Percentiles rank a stretch among this genome's conserved stretches.
These are phyloP conservation scores for Stereocaulon alpinum DNA, from an alignment of 495 filamentous ascomycete species.

Conservation along the genomic window DNA sequence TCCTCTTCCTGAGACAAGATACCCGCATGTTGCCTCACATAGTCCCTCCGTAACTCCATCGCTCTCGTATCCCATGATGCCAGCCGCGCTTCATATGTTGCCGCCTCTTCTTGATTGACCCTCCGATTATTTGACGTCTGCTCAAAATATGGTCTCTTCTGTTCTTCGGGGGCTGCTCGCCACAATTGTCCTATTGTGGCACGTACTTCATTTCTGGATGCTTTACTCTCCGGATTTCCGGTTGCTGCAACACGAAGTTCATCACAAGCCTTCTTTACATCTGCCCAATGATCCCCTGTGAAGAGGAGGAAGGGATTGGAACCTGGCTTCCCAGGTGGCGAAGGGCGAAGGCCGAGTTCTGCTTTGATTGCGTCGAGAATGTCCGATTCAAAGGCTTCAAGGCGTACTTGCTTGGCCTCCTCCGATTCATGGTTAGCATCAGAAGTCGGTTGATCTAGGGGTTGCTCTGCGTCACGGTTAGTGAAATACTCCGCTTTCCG, in stretches of 20 bases:
- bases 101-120: slow-evolving; percentile 38
- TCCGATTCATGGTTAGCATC: slow-evolving; percentile 8
- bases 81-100: slow-evolving; percentile 20
- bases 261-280: slow-evolving; percentile 62
- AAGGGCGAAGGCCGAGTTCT: slow-evolving; percentile 62
- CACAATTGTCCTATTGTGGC: slow-evolving; percentile 78
- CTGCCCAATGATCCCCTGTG: slow-evolving; percentile 70
- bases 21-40: slow-evolving; percentile 19
- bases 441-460: slow-evolving; percentile 25
- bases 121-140: slow-evolving; percentile 57
- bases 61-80: slow-evolving; percentile 21
- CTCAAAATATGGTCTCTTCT: slow-evolving; percentile 64
- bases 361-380: slow-evolving; percentile 57
- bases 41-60: slow-evolving; percentile 20
- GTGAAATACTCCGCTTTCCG: slow-evolving; percentile 1
- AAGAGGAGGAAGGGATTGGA: slow-evolving; percentile 46
- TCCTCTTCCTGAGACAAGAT: slow-evolving; percentile 21
- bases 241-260: slow-evolving; percentile 52
- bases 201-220: slow-evolving; percentile 64
- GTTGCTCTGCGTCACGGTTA: slow-evolving; percentile 21
- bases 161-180: slow-evolving; percentile 59
- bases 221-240: slow-evolving; percentile 55
- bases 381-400: slow-evolving; percentile 62
- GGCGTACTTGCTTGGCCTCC: slow-evolving; percentile 41
- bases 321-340: slow-evolving; percentile 44